These are phyloP conservation scores for Dioszegia aurantiaca DNA, from an alignment of 768 basidiomycete species.

Conservation along the genomic window DNA sequence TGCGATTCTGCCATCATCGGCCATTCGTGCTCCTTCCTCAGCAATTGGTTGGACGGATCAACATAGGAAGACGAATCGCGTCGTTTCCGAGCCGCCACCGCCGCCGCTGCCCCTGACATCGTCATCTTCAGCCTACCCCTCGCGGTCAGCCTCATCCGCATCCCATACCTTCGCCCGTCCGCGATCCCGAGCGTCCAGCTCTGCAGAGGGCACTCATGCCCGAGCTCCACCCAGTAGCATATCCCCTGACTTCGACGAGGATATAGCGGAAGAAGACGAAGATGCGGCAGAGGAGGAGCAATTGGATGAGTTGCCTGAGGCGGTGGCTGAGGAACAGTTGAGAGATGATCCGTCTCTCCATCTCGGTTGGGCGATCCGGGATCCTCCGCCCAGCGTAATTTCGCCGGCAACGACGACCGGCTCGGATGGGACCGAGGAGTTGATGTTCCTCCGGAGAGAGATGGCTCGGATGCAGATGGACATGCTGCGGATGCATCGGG, in stretches of 20 bases:
- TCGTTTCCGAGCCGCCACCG: too few relatives aligned
- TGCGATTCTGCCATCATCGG: too few relatives aligned
- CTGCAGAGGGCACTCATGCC: background rate
- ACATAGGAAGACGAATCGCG: too few relatives aligned
- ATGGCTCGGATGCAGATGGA: constrained; percentile 29
- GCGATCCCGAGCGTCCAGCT: too few relatives aligned
- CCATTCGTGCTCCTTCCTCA: too few relatives aligned
- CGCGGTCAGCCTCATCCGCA: too few relatives aligned
- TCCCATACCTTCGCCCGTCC: too few relatives aligned
- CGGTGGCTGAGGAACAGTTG: constrained; percentile 10
- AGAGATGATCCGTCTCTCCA: constrained; percentile 10
- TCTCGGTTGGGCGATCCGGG: constrained; percentile 23
- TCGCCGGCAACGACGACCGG: too few relatives aligned
- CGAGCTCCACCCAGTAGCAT: background rate
- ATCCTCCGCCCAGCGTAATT: background rate
- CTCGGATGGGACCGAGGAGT: background rate
- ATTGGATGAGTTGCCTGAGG: constrained; percentile 16
- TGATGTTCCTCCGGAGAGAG: constrained; percentile 20
- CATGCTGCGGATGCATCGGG: constrained; percentile 29
- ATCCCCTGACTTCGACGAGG: background rate
- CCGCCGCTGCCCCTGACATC: too few relatives aligned
- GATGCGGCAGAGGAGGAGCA: constrained; percentile 5
- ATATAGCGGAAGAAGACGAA: background rate
- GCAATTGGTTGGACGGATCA: too few relatives aligned
- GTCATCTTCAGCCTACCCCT: too few relatives aligned